Base-by-base conservation (phyloP, 2,329 filamentous ascomycete genomes). In the Dactylonectria estremocensis region DNA sequence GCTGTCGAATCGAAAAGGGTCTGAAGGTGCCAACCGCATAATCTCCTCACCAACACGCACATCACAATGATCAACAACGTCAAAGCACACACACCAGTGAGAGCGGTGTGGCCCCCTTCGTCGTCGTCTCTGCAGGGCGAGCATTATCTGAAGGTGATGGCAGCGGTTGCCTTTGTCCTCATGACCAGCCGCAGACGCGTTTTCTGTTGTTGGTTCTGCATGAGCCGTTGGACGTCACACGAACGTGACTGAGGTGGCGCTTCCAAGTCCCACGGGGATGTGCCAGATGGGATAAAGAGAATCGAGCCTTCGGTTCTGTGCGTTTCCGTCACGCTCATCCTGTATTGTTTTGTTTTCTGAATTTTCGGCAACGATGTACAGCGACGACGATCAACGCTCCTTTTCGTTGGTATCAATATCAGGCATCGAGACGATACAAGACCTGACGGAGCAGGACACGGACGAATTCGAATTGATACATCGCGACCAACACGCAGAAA, bases 391-490 rank as follows among this genome's bases (percentile, higher is more conserved):
- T 55, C 68, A 73, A 35, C 67, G 61, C 46, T 78, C 77, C 58
- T 77, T 77, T 61, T 80, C 78, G 24, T 60, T 78, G 45, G 62
- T 75, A n/a, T 80, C 77, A 54, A 76, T 74, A 48, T 64, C 69
- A 18, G 78, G 69, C 43, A 59, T 71, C n/a, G 74, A 75, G 55
- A 72, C 70, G 10, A 60, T 72, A 58, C 70, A 70, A 56, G 68
- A 74, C 33, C 76, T 72, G 11, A 74, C 72, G 7, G 77, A 78
- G 28, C 74, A 76, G 53, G 75, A 75, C 20, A 72, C 75, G 3
- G 77, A 78, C 46, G 78, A 78, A 57, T 75, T 78, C 61, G 77
- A 80, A 40, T 70, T 77, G 31, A 61, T 79, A 35, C 71, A 72
- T 59, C 69, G 69, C 55, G 72, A 72, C 50, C 67, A 73, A 49